These are phyloP conservation scores for Umbelopsis ramanniana DNA, from an alignment of 192 early-diverging fungal species.

Conservation along the genomic window DNA sequence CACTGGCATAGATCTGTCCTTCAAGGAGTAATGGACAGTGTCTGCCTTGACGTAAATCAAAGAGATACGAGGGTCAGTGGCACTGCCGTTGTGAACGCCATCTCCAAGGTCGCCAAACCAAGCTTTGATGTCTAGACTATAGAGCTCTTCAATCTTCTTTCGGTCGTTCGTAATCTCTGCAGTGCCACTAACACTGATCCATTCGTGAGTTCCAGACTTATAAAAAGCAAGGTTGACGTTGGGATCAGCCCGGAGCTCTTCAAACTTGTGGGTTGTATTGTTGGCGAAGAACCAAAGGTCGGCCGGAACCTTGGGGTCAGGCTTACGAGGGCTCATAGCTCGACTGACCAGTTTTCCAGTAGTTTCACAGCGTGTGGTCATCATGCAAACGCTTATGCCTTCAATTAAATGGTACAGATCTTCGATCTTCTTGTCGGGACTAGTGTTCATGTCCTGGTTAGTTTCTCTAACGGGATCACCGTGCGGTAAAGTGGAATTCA, in stretches of 20 bases:
- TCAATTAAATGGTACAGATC: conserved; percentile 53
- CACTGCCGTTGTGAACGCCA: conserved; percentile 47
- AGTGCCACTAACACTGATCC: conserved; percentile 50
- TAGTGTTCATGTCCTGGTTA: conserved; percentile 21
- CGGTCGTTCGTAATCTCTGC: conserved; percentile 45
- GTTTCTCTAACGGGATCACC: conserved; percentile 15
- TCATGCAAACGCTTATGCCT: conserved; percentile 48
- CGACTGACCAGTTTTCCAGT: conserved; percentile 21
- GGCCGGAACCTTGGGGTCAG: conserved; percentile 27
- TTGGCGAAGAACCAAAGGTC: conserved; percentile 55
- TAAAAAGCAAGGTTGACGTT: conserved; percentile 51
- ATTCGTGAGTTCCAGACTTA: conserved; percentile 40
- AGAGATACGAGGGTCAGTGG: conserved; percentile 50
- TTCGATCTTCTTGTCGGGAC: conserved; percentile 36
- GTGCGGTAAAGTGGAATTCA: conserved; percentile 10
- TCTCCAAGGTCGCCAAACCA: conserved; percentile 55
- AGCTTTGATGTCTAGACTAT: conserved; percentile 34
- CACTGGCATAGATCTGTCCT: conserved; percentile 21
- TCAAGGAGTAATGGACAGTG: conserved; percentile 37
- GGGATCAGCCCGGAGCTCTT: conserved; percentile 45
- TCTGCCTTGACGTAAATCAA: conserved; percentile 48
- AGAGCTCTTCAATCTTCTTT: conserved; percentile 46
- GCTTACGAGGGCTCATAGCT: conserved; percentile 28
- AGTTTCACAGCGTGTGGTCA: conserved; percentile 46
- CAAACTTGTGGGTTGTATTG: conserved; percentile 50